Percentiles rank a stretch among this genome's conserved stretches.
Evolutionary conservation across 2,329 filamentous ascomycete species (phyloP).

Genomic region (Trichophyton equinum): DNA sequence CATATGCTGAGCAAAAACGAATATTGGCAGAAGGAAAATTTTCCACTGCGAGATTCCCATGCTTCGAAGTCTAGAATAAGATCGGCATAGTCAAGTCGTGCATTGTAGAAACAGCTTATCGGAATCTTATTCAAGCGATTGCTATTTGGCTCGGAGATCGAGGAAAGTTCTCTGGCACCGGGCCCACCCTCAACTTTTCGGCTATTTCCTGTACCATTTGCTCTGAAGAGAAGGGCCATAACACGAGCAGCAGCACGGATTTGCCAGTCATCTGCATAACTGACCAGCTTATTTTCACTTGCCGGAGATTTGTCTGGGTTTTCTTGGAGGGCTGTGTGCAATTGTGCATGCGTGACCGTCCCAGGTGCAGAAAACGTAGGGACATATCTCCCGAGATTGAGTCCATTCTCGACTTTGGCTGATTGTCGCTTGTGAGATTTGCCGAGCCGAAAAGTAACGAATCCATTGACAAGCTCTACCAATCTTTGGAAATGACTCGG

Average conservation of each 20-base stretch:
- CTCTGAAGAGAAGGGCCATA: constrained; percentile 67
- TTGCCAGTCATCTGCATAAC: constrained; percentile 81
- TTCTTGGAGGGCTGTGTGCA: constrained; percentile 61
- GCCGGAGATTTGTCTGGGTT: constrained; percentile 31
- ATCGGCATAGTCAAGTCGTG: constrained; percentile 74
- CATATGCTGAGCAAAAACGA: constrained; percentile 85
- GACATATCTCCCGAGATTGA: constrained; percentile 51
- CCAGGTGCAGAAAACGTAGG: constrained; percentile 58
- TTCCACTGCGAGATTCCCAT: constrained; percentile 64
- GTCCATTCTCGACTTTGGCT: constrained; percentile 42
- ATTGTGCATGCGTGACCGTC: constrained; percentile 51
- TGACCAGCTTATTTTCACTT: constrained; percentile 39
- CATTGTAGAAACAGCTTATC: constrained; percentile 78
- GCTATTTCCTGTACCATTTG: constrained; percentile 51
- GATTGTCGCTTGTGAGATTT: constrained; percentile 57
- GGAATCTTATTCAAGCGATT: constrained; percentile 27
- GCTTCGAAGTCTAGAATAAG: constrained; percentile 73
- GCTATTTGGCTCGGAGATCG: background rate
- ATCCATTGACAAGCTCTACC: constrained; percentile 67
- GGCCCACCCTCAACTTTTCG: constrained; percentile 25
- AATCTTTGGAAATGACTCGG: constrained; percentile 54
- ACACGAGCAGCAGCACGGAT: constrained; percentile 67
- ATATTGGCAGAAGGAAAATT: constrained; percentile 84
- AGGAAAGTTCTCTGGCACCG: background rate
- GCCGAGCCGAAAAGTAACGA: constrained; percentile 67